Base-by-base conservation (phyloP, 108 stramenopile species). In the Bacterosira constricta region DNA sequence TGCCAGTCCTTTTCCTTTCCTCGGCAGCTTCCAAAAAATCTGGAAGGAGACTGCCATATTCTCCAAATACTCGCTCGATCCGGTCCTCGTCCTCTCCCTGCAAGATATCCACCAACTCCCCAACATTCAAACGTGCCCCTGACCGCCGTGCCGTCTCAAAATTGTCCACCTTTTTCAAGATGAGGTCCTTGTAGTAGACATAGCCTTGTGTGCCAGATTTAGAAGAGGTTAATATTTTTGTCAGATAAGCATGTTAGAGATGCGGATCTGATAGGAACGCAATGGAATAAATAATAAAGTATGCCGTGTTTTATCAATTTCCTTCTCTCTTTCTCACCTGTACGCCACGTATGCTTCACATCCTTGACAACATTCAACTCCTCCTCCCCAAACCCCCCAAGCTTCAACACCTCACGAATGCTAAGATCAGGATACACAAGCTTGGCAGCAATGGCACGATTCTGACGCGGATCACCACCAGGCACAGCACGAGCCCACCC, bases 361-460 rank as follows among this genome's bases (percentile, higher is more conserved):
- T 64, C 45, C 45, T 64, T 64, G 8, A 64, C 36, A 20, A 44
- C 63, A 36, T 51, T 27, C 63, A 64, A 21, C 30, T 64, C 63
- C 45, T 64, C 63, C 1, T 49, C 45, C 10, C 23, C 23, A 51
- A 47, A 64, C 1, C 63, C 63, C 17, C 41, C 63, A 25, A 64
- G 63, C 26, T 21, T 17, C 20, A 64, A 17, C 15, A 15, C 41
- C 49, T 64, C 63, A 13, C 63, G 63, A 21, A 47, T 47, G 2
- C 26, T 26, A 1, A 64, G 30, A 6, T 44, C 31, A 12, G 63
- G 63, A 64, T 64, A 64, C 47, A 64, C 46, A 6, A 64, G 18
- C 45, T 51, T 47, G 30, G 63, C 63, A 17, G 63, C 63, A 47
- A 64, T 42, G 21, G 63, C 63, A 26, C 63, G 63, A 17, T 45